phyloP scores from a whole-genome alignment of 768 basidiomycete genomes.

The Candolleomyces efflorescens region DNA sequence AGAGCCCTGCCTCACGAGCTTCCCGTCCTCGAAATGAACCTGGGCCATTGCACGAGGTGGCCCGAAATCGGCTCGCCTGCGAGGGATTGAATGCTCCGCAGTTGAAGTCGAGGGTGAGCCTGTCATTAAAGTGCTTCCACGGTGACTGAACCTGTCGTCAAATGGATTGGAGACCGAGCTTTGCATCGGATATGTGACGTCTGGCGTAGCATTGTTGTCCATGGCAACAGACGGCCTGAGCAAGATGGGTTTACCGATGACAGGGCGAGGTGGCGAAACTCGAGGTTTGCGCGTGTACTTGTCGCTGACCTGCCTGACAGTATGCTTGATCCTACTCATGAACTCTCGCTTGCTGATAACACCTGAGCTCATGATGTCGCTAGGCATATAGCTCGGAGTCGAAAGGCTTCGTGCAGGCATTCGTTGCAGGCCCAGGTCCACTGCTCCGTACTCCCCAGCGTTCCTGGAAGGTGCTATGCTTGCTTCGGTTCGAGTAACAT shows the following conservation, averaged over 20 bases:
- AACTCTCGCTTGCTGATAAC: slow-evolving; percentile 73
- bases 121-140: slow-evolving; percentile 46
- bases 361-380: slow-evolving; percentile 35
- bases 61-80: slow-evolving; percentile 64
- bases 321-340: slow-evolving; percentile 54
- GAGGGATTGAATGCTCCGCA: slow-evolving; percentile 60
- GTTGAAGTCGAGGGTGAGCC: slow-evolving; percentile 66
- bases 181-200: slow-evolving; percentile 14
- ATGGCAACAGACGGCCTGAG: slow-evolving; percentile 22
- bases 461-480: slow-evolving; percentile 53
- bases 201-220: slow-evolving; percentile 8
- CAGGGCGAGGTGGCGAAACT: slow-evolving; percentile 31
- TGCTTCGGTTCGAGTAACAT: slow-evolving; percentile 47
- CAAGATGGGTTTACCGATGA: slow-evolving; percentile 58
- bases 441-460: slow-evolving; percentile 65
- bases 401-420: slow-evolving; percentile 40
- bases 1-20: slow-evolving; percentile 31
- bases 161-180: slow-evolving; percentile 37
- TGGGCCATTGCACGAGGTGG: slow-evolving; percentile 47
- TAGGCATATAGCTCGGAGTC: slow-evolving; percentile 18
- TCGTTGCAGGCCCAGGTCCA: slow-evolving; percentile 45
- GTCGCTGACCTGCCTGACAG: slow-evolving; percentile 67
- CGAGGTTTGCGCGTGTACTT: slow-evolving; percentile 36
- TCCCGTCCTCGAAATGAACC: slow-evolving; percentile 36
- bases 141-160: slow-evolving; percentile 36